Evolutionary conservation across 1,284 basidiomycete genomes (phyloP), one percentile per base, ranked within the genome.

Genomic region (Cryptococcus sp.): DNA sequence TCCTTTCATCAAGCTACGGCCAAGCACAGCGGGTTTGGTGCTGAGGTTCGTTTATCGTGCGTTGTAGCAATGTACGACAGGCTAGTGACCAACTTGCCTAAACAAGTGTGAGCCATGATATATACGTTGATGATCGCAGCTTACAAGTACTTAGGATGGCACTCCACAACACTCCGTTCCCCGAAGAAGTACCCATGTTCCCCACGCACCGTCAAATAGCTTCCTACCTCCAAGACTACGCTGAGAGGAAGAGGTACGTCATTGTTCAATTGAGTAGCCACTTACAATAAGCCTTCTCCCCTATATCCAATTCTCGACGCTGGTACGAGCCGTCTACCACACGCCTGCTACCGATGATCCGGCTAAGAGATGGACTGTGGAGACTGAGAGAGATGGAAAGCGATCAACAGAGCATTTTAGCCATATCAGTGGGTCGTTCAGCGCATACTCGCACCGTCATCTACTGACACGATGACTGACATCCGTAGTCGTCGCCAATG

Each of bases 401-500:
- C 17, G 55, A 47, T 41, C 15, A 1, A 49, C n/a, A 25, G 54
- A 55, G 46, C 27, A 45, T 19, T 55, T 55, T 47, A 55, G 54
- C 39, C 54, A 55, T 30, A 49, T 55, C 54, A 42, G 54, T 55
- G 35, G 15, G 54, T 49, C n/a, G 2, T 4, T n/a, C 22, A n/a
- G n/a, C 3, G 42, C 42, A 6, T 45, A n/a, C 42, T 19, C 13
- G 16, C 16, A 35, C 2, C 2, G 10, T 45, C 42, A n/a, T 22
- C 3, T 6, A 25, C 25, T 25, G 25, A 25, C 13, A 8, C n/a
- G 19, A 3, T n/a, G 51, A n/a, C 22, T 19, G 13, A 23, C 52
- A 19, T 2, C 2, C 16, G 19, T 30, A 55, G 54, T 55, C 54
- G 52, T 80, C 20, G 76, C 78, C 0, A 78, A 76, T 39, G 81